phyloP scores from a whole-genome alignment of 2,329 filamentous ascomycete species.

The Stemphylium beticola region DNA sequence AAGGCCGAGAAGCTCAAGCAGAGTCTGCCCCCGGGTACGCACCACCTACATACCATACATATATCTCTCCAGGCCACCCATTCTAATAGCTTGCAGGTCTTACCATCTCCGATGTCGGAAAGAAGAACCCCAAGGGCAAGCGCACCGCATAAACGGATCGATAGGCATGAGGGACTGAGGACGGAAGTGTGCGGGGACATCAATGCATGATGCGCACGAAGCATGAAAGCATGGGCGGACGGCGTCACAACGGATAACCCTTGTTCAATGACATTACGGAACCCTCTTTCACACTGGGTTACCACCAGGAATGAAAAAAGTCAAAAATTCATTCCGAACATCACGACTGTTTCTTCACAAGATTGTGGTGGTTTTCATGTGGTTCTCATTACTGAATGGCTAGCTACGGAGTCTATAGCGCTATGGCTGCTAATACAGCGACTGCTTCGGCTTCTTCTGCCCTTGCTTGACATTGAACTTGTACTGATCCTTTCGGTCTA shows the following conservation, averaged over 20 bases:
- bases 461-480: slow-evolving; percentile 56
- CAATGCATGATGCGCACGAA: slow-evolving; percentile 19
- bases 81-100: slow-evolving; percentile 53
- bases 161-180: slow-evolving; percentile 11
- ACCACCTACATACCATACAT: background rate
- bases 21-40: slow-evolving; percentile 93
- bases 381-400: slow-evolving; percentile 3
- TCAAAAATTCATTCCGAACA: slow-evolving; percentile 32
- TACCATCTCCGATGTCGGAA: slow-evolving; percentile 65
- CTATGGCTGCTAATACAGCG: slow-evolving; percentile 11
- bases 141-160: slow-evolving; percentile 41
- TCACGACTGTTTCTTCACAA: slow-evolving; percentile 2
- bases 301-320: slow-evolving; percentile 40
- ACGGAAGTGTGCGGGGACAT: slow-evolving; percentile 14
- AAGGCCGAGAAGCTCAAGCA: slow-evolving; percentile 99
- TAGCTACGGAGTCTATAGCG: background rate
- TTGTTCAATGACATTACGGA: slow-evolving; percentile 42
- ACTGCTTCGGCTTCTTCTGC: slow-evolving; percentile 14
- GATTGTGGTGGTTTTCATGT: background rate
- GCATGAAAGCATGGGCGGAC: slow-evolving; percentile 34
- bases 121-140: slow-evolving; percentile 68
- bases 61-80: background rate
- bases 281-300: slow-evolving; percentile 27
- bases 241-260: slow-evolving; percentile 42
- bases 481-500: slow-evolving; percentile 65